A percentile compares a stretch with the other conserved stretches of the same genome.
Conservation (phyloP, 495 filamentous ascomycete species). For the Usnea hakonensis region DNA sequence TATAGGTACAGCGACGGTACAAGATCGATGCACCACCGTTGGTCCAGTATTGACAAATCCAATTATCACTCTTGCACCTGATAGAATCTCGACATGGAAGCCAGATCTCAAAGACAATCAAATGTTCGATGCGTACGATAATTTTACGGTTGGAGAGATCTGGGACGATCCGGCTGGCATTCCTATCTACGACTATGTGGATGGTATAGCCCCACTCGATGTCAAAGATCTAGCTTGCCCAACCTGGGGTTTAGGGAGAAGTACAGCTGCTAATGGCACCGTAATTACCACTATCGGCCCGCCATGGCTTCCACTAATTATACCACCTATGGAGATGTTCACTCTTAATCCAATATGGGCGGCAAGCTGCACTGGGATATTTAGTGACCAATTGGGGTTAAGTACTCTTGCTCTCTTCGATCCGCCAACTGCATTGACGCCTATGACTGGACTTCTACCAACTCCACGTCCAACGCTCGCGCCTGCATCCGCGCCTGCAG, state of each 20-base stretch:
- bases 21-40: slow-evolving; percentile 3
- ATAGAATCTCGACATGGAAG: slow-evolving; percentile 5
- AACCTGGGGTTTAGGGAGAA: neutral
- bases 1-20: neutral
- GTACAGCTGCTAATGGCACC: neutral
- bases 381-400: neutral
- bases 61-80: slow-evolving; percentile 9
- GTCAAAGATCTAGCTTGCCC: slow-evolving; percentile 7
- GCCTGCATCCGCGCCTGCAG: neutral
- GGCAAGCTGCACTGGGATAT: neutral
- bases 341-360: slow-evolving; percentile 6
- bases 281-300: slow-evolving; percentile 6
- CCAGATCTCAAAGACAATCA: neutral
- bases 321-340: slow-evolving; percentile 1
- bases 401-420: neutral
- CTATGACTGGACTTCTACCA: neutral
- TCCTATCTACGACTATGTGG: neutral
- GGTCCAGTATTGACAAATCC: neutral
- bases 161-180: neutral
- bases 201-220: neutral
- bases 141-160: neutral
- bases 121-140: neutral
- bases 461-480: neutral
- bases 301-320: slow-evolving; percentile 11
- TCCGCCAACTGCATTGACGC: neutral